Evolutionary conservation across 129 eudicot genomes (phyloP), one percentile per base, ranked within the genome.

Genomic region (Helianthus annuus): DNA sequence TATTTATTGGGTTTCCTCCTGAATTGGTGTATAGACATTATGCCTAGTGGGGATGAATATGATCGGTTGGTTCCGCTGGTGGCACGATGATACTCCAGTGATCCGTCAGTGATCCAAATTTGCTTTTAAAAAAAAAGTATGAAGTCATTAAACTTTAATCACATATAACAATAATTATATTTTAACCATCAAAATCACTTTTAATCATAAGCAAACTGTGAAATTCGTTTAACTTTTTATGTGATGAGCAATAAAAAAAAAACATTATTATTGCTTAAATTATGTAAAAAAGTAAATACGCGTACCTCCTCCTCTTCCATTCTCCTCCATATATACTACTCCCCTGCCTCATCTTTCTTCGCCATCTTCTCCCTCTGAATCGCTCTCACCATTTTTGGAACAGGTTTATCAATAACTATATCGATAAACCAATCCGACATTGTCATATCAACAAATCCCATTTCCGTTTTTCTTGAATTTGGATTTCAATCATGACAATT

Each of bases 251-350:
- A 60, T 32, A 32, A 58, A 58, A 27, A 59, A 59, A 13, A 60
- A 22, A 56, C 13, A 16, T 16, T 14, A 51, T 51, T 51, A 51
- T 14, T 5, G 32, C 52, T 52, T 70, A 70, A 69, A 69, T 69
- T 34, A 52, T 69, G 74, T 69, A 38, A 71, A 71, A 56, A 60
- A 36, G 62, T 70, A 29, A 32, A 60, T 60, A 60, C 44, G 42
- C 66, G 42, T 60, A 83, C 83, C 76, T 68, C 75, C 76, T 68
- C 75, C 74, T 88, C 76, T 83, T 69, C 83, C 80, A 32, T 67
- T 66, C 48, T 71, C 85, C 87, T 80, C 86, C 83, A 76, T 87
- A 86, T 83, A 87, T 79, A 83, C 81, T 61, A 57, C 80, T 58
- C 87, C 65, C 68, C 55, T 72, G 49, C 80, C 19, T 79, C 77